A percentile compares a stretch with the other conserved stretches of the same genome.
These are phyloP conservation scores for Phytophthora kernoviae DNA, from an alignment of 352 stramenopile species.

Conservation along the genomic window DNA sequence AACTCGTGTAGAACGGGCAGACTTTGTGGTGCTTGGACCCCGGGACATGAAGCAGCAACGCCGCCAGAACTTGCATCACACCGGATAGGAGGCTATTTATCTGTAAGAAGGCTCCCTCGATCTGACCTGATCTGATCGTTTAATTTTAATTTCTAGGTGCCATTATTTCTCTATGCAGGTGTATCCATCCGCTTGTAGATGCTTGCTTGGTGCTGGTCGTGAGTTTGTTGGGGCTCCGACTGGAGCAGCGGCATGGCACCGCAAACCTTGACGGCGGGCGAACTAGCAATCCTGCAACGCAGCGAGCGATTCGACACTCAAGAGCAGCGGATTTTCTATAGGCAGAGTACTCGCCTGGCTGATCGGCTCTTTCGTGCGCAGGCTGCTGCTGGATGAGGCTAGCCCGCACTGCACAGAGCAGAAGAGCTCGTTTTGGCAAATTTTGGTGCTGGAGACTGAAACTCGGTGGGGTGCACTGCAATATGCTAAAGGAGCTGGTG, in stretches of 20 bases:
- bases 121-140: too few relatives aligned
- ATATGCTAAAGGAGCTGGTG: neutral
- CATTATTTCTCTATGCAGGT: too few relatives aligned
- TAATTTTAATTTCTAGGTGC: too few relatives aligned
- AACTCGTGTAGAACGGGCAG: neutral
- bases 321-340: constrained; percentile 23
- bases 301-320: constrained; percentile 40
- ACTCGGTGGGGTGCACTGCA: constrained; percentile 25
- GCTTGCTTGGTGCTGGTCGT: neutral
- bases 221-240: neutral
- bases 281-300: constrained; percentile 23
- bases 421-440: constrained; percentile 1
- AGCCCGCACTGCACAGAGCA: neutral
- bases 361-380: constrained; percentile 1
- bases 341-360: constrained; percentile 16
- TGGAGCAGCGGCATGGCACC: neutral
- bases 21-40: neutral
- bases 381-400: neutral
- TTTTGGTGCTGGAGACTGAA: constrained; percentile 6
- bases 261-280: too few relatives aligned
- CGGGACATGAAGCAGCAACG: constrained; percentile 2
- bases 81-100: neutral
- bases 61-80: neutral
- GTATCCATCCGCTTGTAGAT: neutral
- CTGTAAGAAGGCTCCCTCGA: too few relatives aligned